These are phyloP conservation scores for Lactifluus hygrophoroides DNA, from an alignment of 768 basidiomycete species.

Conservation along the genomic window DNA sequence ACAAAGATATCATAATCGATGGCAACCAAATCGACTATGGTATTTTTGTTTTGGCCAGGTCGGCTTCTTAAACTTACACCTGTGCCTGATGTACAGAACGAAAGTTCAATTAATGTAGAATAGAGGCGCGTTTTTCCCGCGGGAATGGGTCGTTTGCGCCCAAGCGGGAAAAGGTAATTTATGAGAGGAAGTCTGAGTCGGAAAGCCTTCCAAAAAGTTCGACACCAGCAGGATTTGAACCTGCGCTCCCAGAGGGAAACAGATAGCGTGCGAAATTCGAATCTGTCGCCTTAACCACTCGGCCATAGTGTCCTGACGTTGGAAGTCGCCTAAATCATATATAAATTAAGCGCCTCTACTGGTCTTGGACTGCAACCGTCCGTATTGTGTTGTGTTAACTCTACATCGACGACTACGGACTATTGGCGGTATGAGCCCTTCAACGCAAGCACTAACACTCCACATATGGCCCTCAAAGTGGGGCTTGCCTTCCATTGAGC, in stretches of 20 bases:
- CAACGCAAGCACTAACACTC: conserved; percentile 28
- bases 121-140: background rate
- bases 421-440: conserved; percentile 8
- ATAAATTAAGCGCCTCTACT: too few species aligned
- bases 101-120: background rate
- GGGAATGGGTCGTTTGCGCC: background rate
- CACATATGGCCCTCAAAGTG: conserved; percentile 67
- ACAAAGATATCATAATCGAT: too few species aligned
- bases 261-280: conserved; percentile 12
- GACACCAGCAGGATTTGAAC: conserved; percentile 65
- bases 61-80: too few species aligned
- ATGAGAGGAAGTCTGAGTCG: background rate
- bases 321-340: accelerated
- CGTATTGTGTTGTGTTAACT: too few species aligned
- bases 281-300: conserved; percentile 21
- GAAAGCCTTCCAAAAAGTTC: conserved; percentile 21
- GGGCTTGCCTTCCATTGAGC: conserved; percentile 58
- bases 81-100: background rate
- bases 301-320: conserved; percentile 12
- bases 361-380: too few species aligned
- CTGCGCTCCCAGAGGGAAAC: conserved; percentile 36
- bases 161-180: background rate
- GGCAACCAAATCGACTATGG: too few species aligned
- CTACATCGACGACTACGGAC: too few species aligned
- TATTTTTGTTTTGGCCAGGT: too few species aligned